These are phyloP conservation scores for Euphrasia arctica DNA, from an alignment of 305 asterid genomes.

Conservation along the genomic window DNA sequence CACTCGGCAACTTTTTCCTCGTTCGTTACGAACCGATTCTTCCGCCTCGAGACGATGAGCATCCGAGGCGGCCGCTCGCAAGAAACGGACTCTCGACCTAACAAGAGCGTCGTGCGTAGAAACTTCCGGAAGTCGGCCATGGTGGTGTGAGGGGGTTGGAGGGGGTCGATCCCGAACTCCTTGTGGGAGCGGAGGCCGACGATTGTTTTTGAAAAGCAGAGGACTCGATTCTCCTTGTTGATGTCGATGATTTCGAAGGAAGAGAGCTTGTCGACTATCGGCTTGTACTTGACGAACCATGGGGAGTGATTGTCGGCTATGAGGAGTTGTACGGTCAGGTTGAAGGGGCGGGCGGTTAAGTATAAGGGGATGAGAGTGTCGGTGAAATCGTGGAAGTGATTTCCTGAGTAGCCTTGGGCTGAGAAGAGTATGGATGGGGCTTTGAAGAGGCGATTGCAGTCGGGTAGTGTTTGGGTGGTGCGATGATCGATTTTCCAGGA, in stretches of 20 bases:
- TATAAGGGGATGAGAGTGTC: slow-evolving; percentile 55
- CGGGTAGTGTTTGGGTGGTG: background rate
- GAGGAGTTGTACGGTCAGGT: slow-evolving; percentile 36
- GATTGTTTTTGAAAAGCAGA: slow-evolving; percentile 41
- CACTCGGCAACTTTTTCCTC: slow-evolving; percentile 27
- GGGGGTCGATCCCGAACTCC: slow-evolving; percentile 30
- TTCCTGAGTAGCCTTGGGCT: slow-evolving; percentile 43
- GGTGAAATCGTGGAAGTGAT: slow-evolving; percentile 53
- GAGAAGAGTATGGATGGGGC: slow-evolving; percentile 56
- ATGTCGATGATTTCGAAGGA: slow-evolving; percentile 34
- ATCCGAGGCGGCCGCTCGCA: slow-evolving; percentile 14
- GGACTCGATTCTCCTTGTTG: slow-evolving; percentile 34
- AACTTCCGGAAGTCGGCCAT: slow-evolving; percentile 39
- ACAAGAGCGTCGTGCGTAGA: slow-evolving; percentile 35
- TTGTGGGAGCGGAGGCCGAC: slow-evolving; percentile 43
- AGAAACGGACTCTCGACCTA: slow-evolving; percentile 18
- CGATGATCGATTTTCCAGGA: slow-evolving; percentile 21
- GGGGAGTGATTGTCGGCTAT: slow-evolving; percentile 21
- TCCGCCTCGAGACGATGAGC: slow-evolving; percentile 41
- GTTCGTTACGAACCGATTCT: slow-evolving; percentile 37
- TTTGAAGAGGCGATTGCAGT: slow-evolving; percentile 32
- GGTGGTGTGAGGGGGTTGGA: slow-evolving; percentile 27
- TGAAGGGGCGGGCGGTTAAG: slow-evolving; percentile 41
- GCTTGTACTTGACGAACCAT: slow-evolving; percentile 39
- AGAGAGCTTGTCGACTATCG: slow-evolving; percentile 34